Conservation (phyloP, 306 rosid species). For the Fragaria iinumae region DNA sequence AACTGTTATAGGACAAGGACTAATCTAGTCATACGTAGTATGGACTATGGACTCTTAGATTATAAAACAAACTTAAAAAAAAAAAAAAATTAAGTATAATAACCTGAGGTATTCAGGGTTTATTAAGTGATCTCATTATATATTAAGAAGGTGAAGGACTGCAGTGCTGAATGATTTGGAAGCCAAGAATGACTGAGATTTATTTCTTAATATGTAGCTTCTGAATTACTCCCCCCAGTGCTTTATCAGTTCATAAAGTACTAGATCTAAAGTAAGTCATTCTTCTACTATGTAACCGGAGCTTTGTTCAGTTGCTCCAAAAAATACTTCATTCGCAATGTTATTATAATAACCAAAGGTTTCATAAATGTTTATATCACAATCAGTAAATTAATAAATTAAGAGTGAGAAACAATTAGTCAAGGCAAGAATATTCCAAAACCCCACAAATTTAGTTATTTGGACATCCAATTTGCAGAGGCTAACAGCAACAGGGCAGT, state of each 20-base stretch:
- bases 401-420: neutral
- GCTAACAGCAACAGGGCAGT: neutral
- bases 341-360: neutral
- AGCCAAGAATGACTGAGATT: neutral
- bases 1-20: conserved; percentile 36
- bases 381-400: neutral
- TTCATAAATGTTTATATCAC: neutral
- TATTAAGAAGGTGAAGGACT: neutral
- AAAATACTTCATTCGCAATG: no score
- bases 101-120: neutral
- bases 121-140: neutral
- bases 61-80: neutral
- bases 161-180: neutral
- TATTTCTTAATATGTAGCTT: conserved; percentile 3
- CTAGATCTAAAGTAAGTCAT: no score
- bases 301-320: no score
- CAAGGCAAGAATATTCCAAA: neutral
- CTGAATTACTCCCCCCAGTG: neutral
- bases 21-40: neutral
- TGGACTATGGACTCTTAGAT: neutral
- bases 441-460: neutral
- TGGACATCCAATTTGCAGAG: conserved; percentile 1
- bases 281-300: no score
- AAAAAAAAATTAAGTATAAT: neutral
- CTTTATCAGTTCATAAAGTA: neutral